Evolutionary conservation across 129 eudicot species (phyloP), one percentile per base, ranked within the genome.

Genomic region (Escallonia rubra): DNA sequence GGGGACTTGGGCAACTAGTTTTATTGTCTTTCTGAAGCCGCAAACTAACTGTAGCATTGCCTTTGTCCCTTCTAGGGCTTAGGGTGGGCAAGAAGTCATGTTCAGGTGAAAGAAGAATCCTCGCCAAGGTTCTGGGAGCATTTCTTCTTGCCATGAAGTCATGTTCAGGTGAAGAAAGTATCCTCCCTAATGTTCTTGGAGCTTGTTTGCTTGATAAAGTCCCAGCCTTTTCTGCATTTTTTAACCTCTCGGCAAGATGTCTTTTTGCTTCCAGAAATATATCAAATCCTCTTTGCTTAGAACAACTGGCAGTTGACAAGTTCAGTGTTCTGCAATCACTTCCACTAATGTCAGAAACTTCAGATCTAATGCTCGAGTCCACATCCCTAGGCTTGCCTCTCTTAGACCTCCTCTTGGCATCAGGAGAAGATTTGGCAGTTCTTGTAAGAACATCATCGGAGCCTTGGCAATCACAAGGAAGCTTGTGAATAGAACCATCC

Each of bases 171-270:
- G 84, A 80, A 3, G 67, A 58, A 39, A 81, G 79, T 43, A 83
- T 45, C 80, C 80, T 54, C n/a, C 73, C 87, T 62, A 83, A 79
- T 14, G 79, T 83, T 76, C 77, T 72, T 15, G 82, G 74, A 43
- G 57, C 59, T 62, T 47, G 73, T 60, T 75, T 69, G 58, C 79
- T 67, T 7, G 70, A 69, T 43, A 68, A 16, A 1, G 62, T 43
- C 58, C 43, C 70, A 14, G 57, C 72, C 61, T 7, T 52, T 14
- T 65, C 75, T 4, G 80, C 61, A 72, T 65, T 76, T 45, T 65
- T 73, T 62, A 80, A 63, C 59, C 94, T 80, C 43, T 78, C 74
- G 3, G 92, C 82, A 45, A 86, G 88, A 67, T 86, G 86, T 73
- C 79, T 77, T 64, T 60, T 80, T 13, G 88, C 92, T 72, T 86